Base-by-base conservation (phyloP, 257 asterid genomes). In the Ocimum tenuiflorum region DNA sequence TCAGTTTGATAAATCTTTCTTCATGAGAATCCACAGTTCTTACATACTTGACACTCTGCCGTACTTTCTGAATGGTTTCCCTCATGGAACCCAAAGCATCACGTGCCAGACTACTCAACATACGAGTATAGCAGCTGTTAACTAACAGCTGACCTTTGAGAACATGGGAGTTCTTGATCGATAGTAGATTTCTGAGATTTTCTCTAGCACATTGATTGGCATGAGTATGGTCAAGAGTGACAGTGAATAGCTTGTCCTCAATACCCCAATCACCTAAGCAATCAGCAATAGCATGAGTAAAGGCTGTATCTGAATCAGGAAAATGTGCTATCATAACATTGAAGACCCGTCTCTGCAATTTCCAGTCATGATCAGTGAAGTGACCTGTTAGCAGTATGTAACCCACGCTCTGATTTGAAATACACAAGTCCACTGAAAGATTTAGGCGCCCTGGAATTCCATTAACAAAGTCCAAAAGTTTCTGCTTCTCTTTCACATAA, bases 361-460 rank as follows among this genome's bases (percentile, higher is more conserved):
- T 89, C 95, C 94, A 89, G 61, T 87, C 85, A 43, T 76, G 69
- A 70, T 90, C 95, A 9, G 85, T 73, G 60, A 92, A 89, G 73
- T 92, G 88, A 24, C 94, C 97, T 0, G 88, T 87, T 60, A 92
- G 36, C 50, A 81, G 74, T 12, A 75, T 72, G 62, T 89, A 87
- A 23, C 79, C 70, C 58, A 77, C 12, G 57, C 80, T 72, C 70
- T 83, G 85, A 80, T 77, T 83, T 55, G 96, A 87, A 60, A 80
- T 75, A 84, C 88, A 79, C 46, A 88, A 66, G 63, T 89, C 91
- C 70, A 89, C 35, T 1, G 90, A 66, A 53, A 92, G 95, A 80
- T 84, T 80, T 56, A 84, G 41, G 27, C 86, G 88, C 14, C 99
- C 99, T 4, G 86, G 83, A 72, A 77, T 82, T 55, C 73, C 79